Evolutionary conservation across 371 early-diverging fungal species (phyloP), one percentile per base, ranked within the genome.

Genomic region (Saksenaea oblongispora): DNA sequence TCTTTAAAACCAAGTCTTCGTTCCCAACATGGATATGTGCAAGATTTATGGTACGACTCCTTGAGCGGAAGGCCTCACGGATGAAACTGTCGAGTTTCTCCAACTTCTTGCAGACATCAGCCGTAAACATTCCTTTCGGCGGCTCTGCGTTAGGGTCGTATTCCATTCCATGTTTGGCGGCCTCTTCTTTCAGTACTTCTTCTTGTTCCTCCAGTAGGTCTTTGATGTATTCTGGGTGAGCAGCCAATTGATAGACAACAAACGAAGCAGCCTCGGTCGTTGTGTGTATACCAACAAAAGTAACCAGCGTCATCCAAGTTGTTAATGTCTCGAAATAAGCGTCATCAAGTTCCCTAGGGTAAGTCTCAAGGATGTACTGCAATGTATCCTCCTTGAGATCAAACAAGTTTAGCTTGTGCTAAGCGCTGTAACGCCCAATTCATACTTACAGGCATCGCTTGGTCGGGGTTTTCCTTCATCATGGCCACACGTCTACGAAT

Each of bases 71-170:
- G 0, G 65, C 14, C 61, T 86, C 86, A 17, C 82, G 80, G 1
- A 82, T 67, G 44, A 78, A 79, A 9, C 84, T 84, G 31, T 86
- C 86, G 27, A 86, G 66, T 11, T 80, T 67, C 4, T 67, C 72
- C 65, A 86, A 56, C 5, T 64, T 63, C 56, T 78, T 79, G 54
- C 73, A 28, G 0, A 74, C 58, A 10, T 54, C 66, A 5, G 72
- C 65, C 0, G 75, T 68, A 37, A 81, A 64, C 14, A 74, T 60
- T 2, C 47, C 42, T 28, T 62, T 57, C 13, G 55, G 17, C 1
- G 56, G 22, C 5, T 10, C 51, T 11, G 3, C 22, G 22, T n/a
- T 3, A 10, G 51, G 51, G 22, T 47, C 3, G 3, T 47, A 47
- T 0, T 18, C 51, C n/a, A 47, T 28, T 2, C 63, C 54, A 28